A percentile compares a stretch with the other conserved stretches of the same genome.
Evolutionary conservation across 164 flowering plant species (phyloP).

Genomic region (Brasenia schreberi): DNA sequence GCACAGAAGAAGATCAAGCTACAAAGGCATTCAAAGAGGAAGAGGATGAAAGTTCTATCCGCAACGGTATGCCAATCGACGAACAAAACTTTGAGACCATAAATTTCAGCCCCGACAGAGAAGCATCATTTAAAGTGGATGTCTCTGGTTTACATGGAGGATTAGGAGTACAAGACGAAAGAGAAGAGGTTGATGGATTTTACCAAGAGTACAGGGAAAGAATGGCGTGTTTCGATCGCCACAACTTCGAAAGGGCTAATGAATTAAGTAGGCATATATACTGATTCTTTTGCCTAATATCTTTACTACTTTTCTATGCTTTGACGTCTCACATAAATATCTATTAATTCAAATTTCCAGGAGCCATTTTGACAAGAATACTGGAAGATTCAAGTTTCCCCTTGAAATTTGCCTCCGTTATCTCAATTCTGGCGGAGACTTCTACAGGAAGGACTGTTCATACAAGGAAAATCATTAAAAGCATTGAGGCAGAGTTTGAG

Average conservation of each 20-base stretch:
- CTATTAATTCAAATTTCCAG: conserved; percentile 8
- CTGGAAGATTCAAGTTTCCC: conserved; percentile 11
- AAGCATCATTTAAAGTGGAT: neutral
- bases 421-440: conserved; percentile 22
- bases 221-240: conserved; percentile 44
- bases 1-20: too few relatives aligned
- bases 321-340: neutral
- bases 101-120: neutral
- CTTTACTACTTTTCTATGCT: neutral
- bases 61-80: neutral
- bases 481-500: conserved; percentile 46
- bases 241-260: conserved; percentile 29
- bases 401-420: conserved; percentile 8
- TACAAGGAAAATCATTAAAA: conserved; percentile 25
- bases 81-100: neutral
- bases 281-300: neutral
- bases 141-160: neutral
- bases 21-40: too few relatives aligned
- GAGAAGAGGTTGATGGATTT: conserved; percentile 21
- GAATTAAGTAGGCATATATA: conserved; percentile 24
- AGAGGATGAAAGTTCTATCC: too few relatives aligned
- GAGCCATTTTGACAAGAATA: conserved; percentile 18
- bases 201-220: conserved; percentile 24
- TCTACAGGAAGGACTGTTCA: conserved; percentile 23
- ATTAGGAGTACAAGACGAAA: neutral